phyloP scores from a whole-genome alignment of 176 grass and related monocot species.

The barley (Hordeum vulgare) region MorexV3_pseudomolecules_assembly NC_058521.1:318614528-318615027 shows the following conservation, averaged over 20 bases:
- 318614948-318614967: neutral
- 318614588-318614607: neutral
- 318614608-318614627: neutral
- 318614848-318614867: conserved; percentile 38
- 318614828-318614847: conserved; percentile 14
- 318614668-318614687: neutral
- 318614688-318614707: neutral
- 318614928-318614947: neutral
- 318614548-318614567: too few species aligned
- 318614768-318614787: neutral
- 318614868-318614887: conserved; percentile 43
- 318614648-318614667: neutral
- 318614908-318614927: neutral
- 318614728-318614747: neutral
- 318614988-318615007: neutral
- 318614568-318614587: too few species aligned
- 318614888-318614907: conserved; percentile 23
- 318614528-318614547: too few species aligned
- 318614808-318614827: neutral
- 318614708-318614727: neutral
- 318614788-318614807: neutral
- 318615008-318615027: conserved; percentile 29
- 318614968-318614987: too few species aligned
- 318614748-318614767: neutral
- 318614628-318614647: neutral